phyloP scores from a whole-genome alignment of 2,329 filamentous ascomycete genomes.

The Trichoderma sp. region DNA sequence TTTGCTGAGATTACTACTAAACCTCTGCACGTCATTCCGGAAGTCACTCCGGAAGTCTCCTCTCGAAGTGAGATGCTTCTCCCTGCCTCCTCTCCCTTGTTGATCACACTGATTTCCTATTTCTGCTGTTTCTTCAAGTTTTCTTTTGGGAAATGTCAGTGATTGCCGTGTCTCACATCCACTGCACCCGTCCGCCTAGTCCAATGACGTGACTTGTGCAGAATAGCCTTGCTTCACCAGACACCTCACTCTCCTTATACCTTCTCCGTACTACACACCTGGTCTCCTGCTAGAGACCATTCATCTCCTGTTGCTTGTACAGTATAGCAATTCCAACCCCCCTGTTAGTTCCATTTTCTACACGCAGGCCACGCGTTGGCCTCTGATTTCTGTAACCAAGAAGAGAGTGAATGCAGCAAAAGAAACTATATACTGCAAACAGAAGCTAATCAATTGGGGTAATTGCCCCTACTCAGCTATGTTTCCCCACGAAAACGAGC shows the following conservation, averaged over 20 bases:
- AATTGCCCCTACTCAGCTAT: constrained; percentile 53
- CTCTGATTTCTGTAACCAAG: not conserved
- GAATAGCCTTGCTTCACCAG: not conserved
- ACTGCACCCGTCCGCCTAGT: not conserved
- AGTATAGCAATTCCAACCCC: not conserved
- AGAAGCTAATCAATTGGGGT: not conserved
- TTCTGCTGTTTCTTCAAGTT: not conserved
- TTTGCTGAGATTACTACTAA: not conserved
- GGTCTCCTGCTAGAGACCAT: not conserved
- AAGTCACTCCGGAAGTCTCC: not conserved
- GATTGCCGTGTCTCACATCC: not conserved
- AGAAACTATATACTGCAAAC: not conserved
- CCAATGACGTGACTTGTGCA: not conserved
- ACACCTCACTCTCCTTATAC: not conserved
- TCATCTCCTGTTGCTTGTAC: not conserved
- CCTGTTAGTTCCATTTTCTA: not conserved
- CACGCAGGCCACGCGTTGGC: not conserved
- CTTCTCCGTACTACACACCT: not conserved
- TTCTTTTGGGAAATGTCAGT: not conserved
- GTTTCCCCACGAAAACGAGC: constrained; percentile 85
- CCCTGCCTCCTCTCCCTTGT: not conserved
- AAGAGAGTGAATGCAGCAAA: not conserved
- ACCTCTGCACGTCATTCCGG: not conserved
- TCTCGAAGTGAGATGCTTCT: not conserved
- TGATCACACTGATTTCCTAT: not conserved